Percentiles rank a stretch among this genome's conserved stretches.
phyloP scores from a whole-genome alignment of 441 rosid species.

The Dalechampia spathulata region DNA sequence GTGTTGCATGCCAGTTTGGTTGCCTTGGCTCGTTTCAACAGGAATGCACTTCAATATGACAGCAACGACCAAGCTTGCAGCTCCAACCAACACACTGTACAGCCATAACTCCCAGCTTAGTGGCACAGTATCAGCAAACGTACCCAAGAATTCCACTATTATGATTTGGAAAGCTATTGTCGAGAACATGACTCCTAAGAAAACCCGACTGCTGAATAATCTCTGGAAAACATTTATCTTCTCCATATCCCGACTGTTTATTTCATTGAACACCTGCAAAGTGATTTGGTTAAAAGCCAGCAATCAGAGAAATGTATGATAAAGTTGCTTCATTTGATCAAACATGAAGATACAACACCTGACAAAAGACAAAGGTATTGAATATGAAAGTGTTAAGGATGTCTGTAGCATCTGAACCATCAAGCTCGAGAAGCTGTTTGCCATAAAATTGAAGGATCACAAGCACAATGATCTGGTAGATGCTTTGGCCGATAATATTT shows the following conservation, averaged over 20 bases:
- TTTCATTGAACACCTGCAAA: slow-evolving; percentile 54
- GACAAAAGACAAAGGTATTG: slow-evolving; percentile 51
- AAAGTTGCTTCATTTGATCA: too few species aligned
- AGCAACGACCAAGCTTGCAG: slow-evolving; percentile 42
- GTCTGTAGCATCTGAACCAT: slow-evolving; percentile 35
- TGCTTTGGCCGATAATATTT: slow-evolving; percentile 39
- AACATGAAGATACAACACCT: slow-evolving; percentile 17
- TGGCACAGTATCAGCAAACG: slow-evolving; percentile 38
- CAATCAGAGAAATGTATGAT: too few species aligned
- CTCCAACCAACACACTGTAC: slow-evolving; percentile 33
- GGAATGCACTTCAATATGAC: slow-evolving; percentile 57
- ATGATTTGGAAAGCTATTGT: slow-evolving; percentile 34
- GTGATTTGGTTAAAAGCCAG: too few species aligned
- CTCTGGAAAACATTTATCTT: slow-evolving; percentile 44
- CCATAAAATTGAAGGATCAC: slow-evolving; percentile 38
- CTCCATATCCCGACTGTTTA: slow-evolving; percentile 42
- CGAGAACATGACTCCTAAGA: slow-evolving; percentile 26
- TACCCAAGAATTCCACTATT: slow-evolving; percentile 43
- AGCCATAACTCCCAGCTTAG: slow-evolving; percentile 41
- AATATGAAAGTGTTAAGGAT: slow-evolving; percentile 38
- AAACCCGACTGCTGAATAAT: slow-evolving; percentile 27
- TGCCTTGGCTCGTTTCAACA: slow-evolving; percentile 10
- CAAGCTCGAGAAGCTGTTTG: slow-evolving; percentile 25
- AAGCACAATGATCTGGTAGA: slow-evolving; percentile 32
- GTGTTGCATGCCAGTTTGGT: slow-evolving; percentile 16